Evolutionary conservation across 2,329 filamentous ascomycete species (phyloP).

Genomic region (Trichoderma atroviride): DNA sequence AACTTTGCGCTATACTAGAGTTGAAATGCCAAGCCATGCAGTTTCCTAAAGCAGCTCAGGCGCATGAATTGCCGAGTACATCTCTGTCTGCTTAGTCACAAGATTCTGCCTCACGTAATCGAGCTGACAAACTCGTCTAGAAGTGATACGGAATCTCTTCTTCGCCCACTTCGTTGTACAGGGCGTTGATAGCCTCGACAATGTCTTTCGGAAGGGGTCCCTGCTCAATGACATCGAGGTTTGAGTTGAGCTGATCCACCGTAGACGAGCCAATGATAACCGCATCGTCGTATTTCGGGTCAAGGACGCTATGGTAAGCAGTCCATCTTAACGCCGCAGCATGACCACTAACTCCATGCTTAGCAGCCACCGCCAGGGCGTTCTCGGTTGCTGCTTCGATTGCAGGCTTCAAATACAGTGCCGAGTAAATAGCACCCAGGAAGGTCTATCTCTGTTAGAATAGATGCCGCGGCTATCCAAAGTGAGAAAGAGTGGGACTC

Average conservation of each 20-base stretch:
- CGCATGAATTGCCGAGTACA: not conserved
- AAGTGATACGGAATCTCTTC: constrained; percentile 19
- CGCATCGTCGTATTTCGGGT: constrained; percentile 47
- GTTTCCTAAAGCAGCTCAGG: not conserved
- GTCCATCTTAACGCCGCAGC: constrained; percentile 55
- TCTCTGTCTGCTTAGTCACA: not conserved
- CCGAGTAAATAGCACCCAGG: not conserved
- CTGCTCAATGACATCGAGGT: constrained; percentile 54
- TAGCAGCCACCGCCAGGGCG: constrained; percentile 3
- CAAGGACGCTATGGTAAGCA: constrained; percentile 62
- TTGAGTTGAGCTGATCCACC: constrained; percentile 52
- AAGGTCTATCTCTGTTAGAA: not conserved
- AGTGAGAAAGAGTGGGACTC: not conserved
- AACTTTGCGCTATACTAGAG: not conserved
- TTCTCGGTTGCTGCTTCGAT: constrained; percentile 12
- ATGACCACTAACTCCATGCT: constrained; percentile 52
- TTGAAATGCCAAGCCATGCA: constrained; percentile 10
- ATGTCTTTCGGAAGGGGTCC: constrained; percentile 73
- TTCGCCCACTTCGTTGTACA: not conserved
- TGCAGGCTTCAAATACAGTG: constrained; percentile 2
- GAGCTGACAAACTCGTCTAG: not conserved
- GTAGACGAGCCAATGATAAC: constrained; percentile 56
- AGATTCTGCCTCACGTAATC: not conserved
- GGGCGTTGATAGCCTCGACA: constrained; percentile 29
- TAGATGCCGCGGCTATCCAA: no score